A percentile compares a stretch with the other conserved stretches of the same genome.
These are phyloP conservation scores for Entomortierella chlamydospora DNA, from an alignment of 192 early-diverging fungal genomes.

Conservation along the genomic window DNA sequence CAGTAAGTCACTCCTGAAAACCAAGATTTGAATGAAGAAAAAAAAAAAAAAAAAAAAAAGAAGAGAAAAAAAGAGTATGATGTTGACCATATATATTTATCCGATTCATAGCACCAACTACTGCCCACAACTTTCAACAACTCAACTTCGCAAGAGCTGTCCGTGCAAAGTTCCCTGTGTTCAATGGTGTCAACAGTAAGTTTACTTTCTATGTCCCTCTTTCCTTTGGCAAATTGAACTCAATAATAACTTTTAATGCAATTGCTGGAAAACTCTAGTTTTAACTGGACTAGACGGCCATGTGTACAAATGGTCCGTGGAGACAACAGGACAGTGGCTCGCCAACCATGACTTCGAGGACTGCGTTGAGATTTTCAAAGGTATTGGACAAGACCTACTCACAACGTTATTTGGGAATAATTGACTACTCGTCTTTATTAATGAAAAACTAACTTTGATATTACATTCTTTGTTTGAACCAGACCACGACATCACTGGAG, in stretches of 20 bases:
- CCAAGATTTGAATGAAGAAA: not conserved
- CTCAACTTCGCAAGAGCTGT: constrained; percentile 27
- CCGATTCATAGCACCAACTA: constrained; percentile 38
- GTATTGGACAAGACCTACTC: constrained; percentile 3
- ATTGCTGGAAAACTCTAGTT: too few relatives aligned
- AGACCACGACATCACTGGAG: constrained; percentile 86
- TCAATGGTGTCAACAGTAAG: constrained; percentile 24
- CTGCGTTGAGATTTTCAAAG: constrained; percentile 35
- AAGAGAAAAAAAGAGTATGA: not conserved
- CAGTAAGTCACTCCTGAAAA: constrained; percentile 21
- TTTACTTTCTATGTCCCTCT: too few relatives aligned
- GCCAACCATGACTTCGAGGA: constrained; percentile 34
- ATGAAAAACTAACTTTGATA: not conserved
- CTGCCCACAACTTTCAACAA: constrained; percentile 41
- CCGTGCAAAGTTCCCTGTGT: constrained; percentile 25
- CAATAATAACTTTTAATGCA: too few relatives aligned
- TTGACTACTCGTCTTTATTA: not conserved
- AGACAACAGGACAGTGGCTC: constrained; percentile 46
- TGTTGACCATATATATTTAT: too few relatives aligned
- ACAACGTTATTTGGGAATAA: too few relatives aligned
- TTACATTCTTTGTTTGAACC: not conserved
- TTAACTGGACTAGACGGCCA: constrained; percentile 26
- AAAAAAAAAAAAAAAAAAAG: not conserved
- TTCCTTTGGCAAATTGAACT: too few relatives aligned
- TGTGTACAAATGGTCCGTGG: constrained; percentile 37